Percentiles rank a stretch among this genome's conserved stretches.
Evolutionary conservation across 139 green algal species (phyloP).

Genomic region (Ulvella scutata): DNA sequence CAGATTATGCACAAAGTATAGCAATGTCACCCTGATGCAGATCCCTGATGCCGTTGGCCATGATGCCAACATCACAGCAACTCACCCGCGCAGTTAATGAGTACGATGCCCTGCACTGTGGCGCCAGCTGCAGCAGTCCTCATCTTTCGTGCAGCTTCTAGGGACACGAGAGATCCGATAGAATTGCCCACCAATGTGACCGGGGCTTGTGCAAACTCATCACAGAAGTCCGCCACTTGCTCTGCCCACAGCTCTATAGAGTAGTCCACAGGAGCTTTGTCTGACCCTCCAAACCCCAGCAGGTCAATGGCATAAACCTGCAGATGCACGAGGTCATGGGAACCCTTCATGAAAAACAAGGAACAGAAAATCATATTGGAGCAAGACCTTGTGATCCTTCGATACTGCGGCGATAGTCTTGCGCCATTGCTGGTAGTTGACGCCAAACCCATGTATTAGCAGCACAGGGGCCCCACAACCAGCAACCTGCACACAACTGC

Average conservation of each 20-base stretch:
- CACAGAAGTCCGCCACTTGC: conserved; percentile 47
- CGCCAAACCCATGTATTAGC: conserved; percentile 67
- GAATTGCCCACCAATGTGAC: conserved; percentile 65
- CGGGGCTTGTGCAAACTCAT: conserved; percentile 35
- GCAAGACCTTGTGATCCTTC: conserved; percentile 28
- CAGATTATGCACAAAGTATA: too few species aligned
- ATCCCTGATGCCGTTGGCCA: too few species aligned
- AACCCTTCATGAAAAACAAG: not conserved
- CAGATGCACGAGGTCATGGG: not conserved
- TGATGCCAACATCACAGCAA: too few species aligned
- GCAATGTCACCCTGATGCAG: too few species aligned
- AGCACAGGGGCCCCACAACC: conserved; percentile 45
- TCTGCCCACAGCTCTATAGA: conserved; percentile 37
- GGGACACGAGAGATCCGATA: conserved; percentile 50
- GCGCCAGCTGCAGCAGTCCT: not conserved
- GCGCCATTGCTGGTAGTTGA: conserved; percentile 36
- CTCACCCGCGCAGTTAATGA: conserved; percentile 72
- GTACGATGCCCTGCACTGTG: conserved; percentile 28
- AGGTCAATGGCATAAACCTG: conserved; percentile 76
- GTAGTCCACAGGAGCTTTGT: conserved; percentile 39
- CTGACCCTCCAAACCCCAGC: conserved; percentile 50
- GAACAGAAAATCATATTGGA: not conserved
- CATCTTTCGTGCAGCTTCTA: conserved; percentile 10
- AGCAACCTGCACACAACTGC: conserved; percentile 11
- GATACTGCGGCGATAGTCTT: conserved; percentile 35